Evolutionary conservation across 148 eudicot genomes (phyloP).

Genomic region (Heliosperma pusillum): DNA sequence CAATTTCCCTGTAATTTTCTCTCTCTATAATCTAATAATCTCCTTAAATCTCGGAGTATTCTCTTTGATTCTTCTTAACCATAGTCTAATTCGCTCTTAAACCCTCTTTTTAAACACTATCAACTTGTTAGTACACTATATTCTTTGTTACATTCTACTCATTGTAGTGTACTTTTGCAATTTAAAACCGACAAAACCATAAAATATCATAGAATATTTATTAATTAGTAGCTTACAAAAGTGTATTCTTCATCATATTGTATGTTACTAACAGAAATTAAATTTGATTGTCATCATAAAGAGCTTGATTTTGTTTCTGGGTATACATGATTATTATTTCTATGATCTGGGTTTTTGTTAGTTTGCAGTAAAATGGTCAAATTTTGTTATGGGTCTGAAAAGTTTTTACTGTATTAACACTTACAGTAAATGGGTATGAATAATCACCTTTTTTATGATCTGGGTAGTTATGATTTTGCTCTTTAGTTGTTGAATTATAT

Average conservation of each 20-base stretch:
- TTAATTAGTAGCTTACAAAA: no score
- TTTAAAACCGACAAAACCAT: neutral
- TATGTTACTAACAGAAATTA: no score
- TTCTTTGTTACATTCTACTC: neutral
- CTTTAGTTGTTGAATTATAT: neutral
- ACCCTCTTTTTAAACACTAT: neutral
- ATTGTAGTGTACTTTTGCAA: neutral
- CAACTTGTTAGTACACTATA: neutral
- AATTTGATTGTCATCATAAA: neutral
- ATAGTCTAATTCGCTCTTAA: neutral
- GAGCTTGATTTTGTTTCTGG: neutral
- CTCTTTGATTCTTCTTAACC: slow-evolving; percentile 1
- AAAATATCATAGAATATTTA: no score
- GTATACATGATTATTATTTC: slow-evolving; percentile 9
- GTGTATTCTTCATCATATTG: no score
- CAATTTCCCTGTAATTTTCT: neutral
- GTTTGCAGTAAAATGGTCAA: slow-evolving; percentile 3
- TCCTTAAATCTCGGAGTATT: neutral
- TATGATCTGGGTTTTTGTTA: slow-evolving; percentile 21
- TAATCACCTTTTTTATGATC: neutral
- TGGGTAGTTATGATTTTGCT: neutral
- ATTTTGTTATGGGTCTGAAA: slow-evolving; percentile 10
- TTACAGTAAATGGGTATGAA: neutral
- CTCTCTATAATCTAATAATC: neutral
- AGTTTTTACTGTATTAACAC: no score